A percentile compares a stretch with the other conserved stretches of the same genome.
These are phyloP conservation scores for Hericium rajendrae DNA, from an alignment of 768 basidiomycete genomes.

Conservation along the genomic window DNA sequence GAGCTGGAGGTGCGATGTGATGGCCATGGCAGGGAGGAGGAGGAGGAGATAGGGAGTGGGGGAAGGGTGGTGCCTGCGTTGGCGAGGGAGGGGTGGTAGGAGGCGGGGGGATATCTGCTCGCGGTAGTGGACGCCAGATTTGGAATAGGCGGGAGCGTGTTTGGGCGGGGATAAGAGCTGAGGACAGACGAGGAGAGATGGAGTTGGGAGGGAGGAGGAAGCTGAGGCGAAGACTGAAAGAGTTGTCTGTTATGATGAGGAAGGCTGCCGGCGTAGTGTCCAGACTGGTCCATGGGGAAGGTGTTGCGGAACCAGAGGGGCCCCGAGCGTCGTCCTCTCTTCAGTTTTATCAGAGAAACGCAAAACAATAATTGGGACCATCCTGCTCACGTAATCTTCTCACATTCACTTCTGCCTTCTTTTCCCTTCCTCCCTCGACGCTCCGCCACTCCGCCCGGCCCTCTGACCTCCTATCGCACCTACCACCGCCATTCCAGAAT, in stretches of 20 bases:
- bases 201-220: slow-evolving; percentile 34
- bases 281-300: slow-evolving; percentile 18
- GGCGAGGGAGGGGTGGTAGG: slow-evolving; percentile 26
- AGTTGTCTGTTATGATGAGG: slow-evolving; percentile 19
- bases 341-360: background rate
- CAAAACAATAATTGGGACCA: no score
- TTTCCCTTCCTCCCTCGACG: background rate
- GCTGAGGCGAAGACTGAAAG: slow-evolving; percentile 32
- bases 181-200: slow-evolving; percentile 25
- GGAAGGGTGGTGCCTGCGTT: slow-evolving; percentile 20
- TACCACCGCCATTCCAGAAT: no score
- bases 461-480: background rate
- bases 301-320: slow-evolving; percentile 1
- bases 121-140: slow-evolving; percentile 17
- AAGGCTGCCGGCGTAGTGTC: slow-evolving; percentile 14
- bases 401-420: slow-evolving; percentile 2
- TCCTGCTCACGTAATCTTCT: slow-evolving; percentile 2
- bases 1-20: slow-evolving; percentile 24
- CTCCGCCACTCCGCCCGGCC: background rate
- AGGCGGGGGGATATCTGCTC: slow-evolving; percentile 25
- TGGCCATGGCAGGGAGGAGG: slow-evolving; percentile 23
- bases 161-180: slow-evolving; percentile 25
- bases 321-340: background rate
- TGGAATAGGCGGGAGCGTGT: slow-evolving; percentile 33
- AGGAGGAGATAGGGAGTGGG: slow-evolving; percentile 18